Evolutionary conservation across 2,329 filamentous ascomycete species (phyloP).

Genomic region (Hirsutella thompsonii): DNA sequence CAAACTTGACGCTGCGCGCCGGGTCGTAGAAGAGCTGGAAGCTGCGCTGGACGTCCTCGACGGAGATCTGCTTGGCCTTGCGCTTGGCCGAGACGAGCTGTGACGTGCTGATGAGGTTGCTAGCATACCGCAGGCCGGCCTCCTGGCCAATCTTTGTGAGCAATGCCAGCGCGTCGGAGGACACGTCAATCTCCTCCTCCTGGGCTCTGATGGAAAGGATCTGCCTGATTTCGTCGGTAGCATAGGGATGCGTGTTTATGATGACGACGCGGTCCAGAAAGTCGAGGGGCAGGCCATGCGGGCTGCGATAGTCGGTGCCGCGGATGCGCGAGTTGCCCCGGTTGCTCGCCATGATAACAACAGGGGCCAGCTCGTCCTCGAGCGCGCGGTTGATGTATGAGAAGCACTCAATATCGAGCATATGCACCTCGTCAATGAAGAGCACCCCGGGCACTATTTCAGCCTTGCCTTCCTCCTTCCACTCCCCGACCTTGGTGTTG

Average conservation of each 20-base stretch:
- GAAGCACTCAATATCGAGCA: conserved; percentile 99
- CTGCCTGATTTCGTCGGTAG: conserved; percentile 72
- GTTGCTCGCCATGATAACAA: conserved; percentile 99
- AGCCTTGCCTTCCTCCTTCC: conserved; percentile 98
- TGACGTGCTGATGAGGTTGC: conserved; percentile 92
- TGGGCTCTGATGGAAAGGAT: conserved; percentile 87
- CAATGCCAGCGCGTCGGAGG: conserved; percentile 78
- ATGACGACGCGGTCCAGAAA: conserved; percentile 95
- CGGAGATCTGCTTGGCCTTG: conserved; percentile 66
- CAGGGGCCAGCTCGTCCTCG: conserved; percentile 86
- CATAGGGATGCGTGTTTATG: conserved; percentile 83
- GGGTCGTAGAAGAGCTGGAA: conserved; percentile 93
- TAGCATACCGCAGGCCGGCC: conserved; percentile 86
- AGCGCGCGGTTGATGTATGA: conserved; percentile 96
- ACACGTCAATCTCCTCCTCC: conserved; percentile 90
- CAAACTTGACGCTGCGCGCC: conserved; percentile 76
- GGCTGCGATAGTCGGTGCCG: conserved; percentile 84
- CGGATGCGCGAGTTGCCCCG: conserved; percentile 82
- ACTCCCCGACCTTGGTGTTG: conserved; percentile 96
- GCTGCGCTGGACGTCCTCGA: conserved; percentile 85
- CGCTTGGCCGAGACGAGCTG: conserved; percentile 80
- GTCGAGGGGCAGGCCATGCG: conserved; percentile 87
- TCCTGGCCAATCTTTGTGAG: conserved; percentile 94
- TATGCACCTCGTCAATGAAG: conserved; percentile 98
- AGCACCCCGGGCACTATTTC: conserved; percentile 94